Evolutionary conservation across 2,329 filamentous ascomycete genomes (phyloP).

Genomic region (Colletotrichum euphorbiae): DNA sequence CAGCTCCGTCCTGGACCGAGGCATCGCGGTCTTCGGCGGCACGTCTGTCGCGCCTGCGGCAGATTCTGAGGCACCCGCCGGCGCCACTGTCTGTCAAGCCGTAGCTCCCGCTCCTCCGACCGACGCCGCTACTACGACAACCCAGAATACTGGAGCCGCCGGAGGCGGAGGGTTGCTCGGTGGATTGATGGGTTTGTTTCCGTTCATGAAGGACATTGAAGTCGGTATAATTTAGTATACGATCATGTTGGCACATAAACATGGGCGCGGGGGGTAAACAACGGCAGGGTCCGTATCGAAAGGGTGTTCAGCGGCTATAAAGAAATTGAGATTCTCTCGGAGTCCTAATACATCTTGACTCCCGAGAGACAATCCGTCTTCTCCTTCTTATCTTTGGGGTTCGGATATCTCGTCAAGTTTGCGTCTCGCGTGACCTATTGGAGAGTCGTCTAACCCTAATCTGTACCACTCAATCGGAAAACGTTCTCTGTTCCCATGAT

Average conservation of each 20-base stretch:
- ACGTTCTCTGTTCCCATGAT: no score
- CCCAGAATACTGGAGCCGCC: neutral
- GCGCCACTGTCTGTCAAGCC: conserved; percentile 3
- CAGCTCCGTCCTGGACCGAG: conserved; percentile 25
- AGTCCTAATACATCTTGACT: conserved; percentile 16
- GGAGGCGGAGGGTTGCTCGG: conserved; percentile 5
- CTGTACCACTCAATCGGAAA: no score
- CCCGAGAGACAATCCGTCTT: neutral
- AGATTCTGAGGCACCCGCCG: neutral
- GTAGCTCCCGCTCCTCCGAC: neutral
- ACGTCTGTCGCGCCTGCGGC: neutral
- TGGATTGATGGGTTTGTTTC: conserved; percentile 11
- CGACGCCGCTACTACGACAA: neutral
- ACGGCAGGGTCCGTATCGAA: conserved; percentile 33
- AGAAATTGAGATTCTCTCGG: conserved; percentile 12
- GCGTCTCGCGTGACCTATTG: neutral
- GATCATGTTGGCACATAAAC: conserved; percentile 5
- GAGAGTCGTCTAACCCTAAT: no score
- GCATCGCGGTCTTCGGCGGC: conserved; percentile 23
- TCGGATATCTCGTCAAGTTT: neutral
- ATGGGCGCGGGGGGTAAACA: conserved; percentile 11
- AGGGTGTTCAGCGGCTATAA: neutral
- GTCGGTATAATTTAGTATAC: neutral
- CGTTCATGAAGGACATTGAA: neutral
- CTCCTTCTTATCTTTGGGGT: no score